Base-by-base conservation (phyloP, 2,329 filamentous ascomycete genomes). In the Penicillium sp. region DNA sequence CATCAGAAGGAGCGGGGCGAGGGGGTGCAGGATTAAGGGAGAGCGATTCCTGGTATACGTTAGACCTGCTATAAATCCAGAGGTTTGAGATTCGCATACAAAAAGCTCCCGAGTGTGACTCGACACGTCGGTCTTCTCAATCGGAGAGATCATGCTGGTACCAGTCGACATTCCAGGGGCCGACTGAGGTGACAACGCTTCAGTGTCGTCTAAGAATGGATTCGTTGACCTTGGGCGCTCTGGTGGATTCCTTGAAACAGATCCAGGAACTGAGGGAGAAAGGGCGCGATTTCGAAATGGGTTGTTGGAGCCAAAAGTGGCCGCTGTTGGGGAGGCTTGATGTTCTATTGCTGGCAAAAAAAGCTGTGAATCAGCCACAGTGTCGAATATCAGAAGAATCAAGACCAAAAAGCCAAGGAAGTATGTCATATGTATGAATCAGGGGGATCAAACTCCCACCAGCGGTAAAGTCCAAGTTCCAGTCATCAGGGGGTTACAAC, bases 181-280 rank as follows among this genome's bases (percentile, higher is more conserved):
- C 7, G 67, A 70, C 54, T 68, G 68, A 19, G 66, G 64, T 13
- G 70, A 68, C 31, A 67, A 44, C 4, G 64, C 55, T 33, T 75
- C 73, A 6, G 62, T 62, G 22, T 74, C 72, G 61, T 79, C 80
- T 45, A 85, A 70, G 62, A 86, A 86, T 22, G 82, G 82, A 59
- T 86, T 86, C 38, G 77, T 80, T 44, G 81, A 82, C 48, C 74
- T 70, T 38, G 77, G 78, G 55, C 78, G 75, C 54, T 75, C 67
- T 47, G 72, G 67, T 35, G 59, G 65, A 46, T 54, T 50, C 27
- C 49, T 65, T 39, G 60, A 62, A 45, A 67, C 64, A 38, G 60
- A 44, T 33, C 46, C 46, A 31, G 13, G 58, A 40, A 58, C 60
- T 4, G 69, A 56, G 13, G 71, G 71, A 29, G 73, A 75, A 35